Evolutionary conservation across 1,139 yeast genomes (phyloP), one percentile per base, ranked within the genome.

Genomic region (Magnusiomyces suaveolens): DNA sequence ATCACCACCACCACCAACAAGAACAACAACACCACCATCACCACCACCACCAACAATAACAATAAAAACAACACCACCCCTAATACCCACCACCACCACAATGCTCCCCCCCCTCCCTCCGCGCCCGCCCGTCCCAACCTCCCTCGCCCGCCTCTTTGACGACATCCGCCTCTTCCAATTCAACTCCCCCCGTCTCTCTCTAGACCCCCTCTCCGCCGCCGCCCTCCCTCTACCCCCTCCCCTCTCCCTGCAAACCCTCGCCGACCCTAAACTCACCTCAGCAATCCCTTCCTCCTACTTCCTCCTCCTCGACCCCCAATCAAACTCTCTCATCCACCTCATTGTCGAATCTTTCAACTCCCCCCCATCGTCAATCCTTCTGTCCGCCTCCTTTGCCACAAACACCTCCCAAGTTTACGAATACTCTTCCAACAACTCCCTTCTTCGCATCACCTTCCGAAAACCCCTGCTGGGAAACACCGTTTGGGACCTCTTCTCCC

Each of bases 71-170:
- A n/a, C n/a, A n/a, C n/a, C n/a, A n/a, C n/a, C n/a, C n/a, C n/a
- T n/a, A n/a, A n/a, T 46, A 23, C 52, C 50, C 51, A 43, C 20
- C 48, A 43, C 14, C 8, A 32, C 32, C 8, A 12, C 8, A 8
- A 20, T 29, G 38, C 6, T 32, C 32, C 47, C 47, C 24, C 29
- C 32, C 12, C 26, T 43, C 6, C 47, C 47, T 2, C 32, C 47
- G 6, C 48, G 48, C 14, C 38, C 48, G 8, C 16, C 3, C 14
- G 36, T 46, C 18, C 43, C 57, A 21, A 62, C 58, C 43, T 51
- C 48, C 2, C 60, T 64, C 36, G 59, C 65, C 12, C 51, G 68
- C n/a, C 50, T 66, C 12, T 56, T 66, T 14, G 68, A 64, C 46
- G 68, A 65, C 54, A 55, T 65, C 36, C 59, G 60, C n/a, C 52